Percentiles rank a stretch among this genome's conserved stretches.
phyloP scores from a whole-genome alignment of 2,329 filamentous ascomycete species.

The Knoxdaviesia proteae region DNA sequence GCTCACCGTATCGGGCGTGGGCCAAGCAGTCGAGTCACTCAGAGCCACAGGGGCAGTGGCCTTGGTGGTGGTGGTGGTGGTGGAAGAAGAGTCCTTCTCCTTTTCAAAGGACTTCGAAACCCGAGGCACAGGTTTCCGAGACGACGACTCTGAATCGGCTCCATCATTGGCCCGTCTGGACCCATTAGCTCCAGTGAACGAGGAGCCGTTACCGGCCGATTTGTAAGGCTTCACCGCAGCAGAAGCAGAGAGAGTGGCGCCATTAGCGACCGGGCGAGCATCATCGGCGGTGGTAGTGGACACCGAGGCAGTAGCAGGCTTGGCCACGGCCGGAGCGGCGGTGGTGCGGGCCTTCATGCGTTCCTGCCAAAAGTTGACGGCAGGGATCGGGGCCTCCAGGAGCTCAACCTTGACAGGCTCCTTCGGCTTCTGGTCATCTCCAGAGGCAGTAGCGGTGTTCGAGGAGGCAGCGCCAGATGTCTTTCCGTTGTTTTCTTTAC shows the following conservation, averaged over 20 bases:
- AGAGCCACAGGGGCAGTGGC: constrained; percentile 1
- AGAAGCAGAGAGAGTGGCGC: constrained; percentile 5
- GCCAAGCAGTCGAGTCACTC: constrained; percentile 60
- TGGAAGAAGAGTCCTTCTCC: constrained; percentile 13
- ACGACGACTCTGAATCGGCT: constrained; percentile 15
- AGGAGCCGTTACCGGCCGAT: constrained; percentile 6
- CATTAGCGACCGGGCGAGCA: constrained; percentile 19
- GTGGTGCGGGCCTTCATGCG: constrained; percentile 56
- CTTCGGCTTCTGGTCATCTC: constrained; percentile 36
- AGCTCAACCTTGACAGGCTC: constrained; percentile 41
- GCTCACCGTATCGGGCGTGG: constrained; percentile 59
- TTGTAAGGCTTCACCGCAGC: too few relatives aligned
- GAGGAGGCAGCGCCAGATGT: constrained; percentile 11
- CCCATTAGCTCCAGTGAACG: background rate
- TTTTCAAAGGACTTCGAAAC: constrained; percentile 12
- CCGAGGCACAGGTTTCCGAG: constrained; percentile 16
- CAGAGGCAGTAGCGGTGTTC: constrained; percentile 26
- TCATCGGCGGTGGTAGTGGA: constrained; percentile 9
- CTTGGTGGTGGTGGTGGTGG: background rate
- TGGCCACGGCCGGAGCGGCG: constrained; percentile 33
- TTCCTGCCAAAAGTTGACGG: constrained; percentile 76
- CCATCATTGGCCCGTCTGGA: constrained; percentile 8
- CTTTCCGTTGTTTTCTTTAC: constrained; percentile 37
- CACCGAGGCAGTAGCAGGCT: constrained; percentile 10
- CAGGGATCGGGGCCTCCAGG: constrained; percentile 61